Evolutionary conservation across 441 rosid genomes (phyloP).

Genomic region (Flueggea neowawraea): DNA sequence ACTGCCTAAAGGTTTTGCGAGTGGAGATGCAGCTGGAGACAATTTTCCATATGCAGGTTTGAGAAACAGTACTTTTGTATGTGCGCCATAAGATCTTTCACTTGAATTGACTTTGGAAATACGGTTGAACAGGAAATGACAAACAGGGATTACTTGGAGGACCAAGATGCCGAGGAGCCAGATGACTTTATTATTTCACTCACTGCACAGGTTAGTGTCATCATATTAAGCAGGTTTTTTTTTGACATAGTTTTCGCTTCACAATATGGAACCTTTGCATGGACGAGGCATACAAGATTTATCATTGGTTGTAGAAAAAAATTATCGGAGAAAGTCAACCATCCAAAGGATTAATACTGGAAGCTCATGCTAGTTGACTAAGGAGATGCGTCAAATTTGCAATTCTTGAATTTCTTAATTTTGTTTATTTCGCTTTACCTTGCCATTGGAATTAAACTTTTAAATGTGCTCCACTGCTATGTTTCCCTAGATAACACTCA

Average conservation of each 20-base stretch:
- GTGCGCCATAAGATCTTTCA: no score
- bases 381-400: background rate
- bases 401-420: background rate
- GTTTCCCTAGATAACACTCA: conserved; percentile 64
- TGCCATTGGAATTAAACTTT: conserved; percentile 1
- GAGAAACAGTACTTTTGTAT: background rate
- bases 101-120: conserved; percentile 5
- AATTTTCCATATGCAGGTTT: conserved; percentile 94
- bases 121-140: conserved; percentile 77
- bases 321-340: background rate
- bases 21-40: conserved; percentile 99
- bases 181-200: conserved; percentile 93
- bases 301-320: background rate
- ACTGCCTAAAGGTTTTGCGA: conserved; percentile 94
- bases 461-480: conserved; percentile 2
- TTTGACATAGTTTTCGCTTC: background rate
- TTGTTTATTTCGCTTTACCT: background rate
- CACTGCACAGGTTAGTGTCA: conserved; percentile 70
- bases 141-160: conserved; percentile 84
- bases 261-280: background rate
- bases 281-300: background rate
- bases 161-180: conserved; percentile 98
- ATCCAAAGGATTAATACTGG: no score
- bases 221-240: background rate
- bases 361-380: no score